Percentiles rank a stretch among this genome's conserved stretches.
phyloP scores from a whole-genome alignment of 371 early-diverging fungal species.

The Entomophthora muscae region DNA sequence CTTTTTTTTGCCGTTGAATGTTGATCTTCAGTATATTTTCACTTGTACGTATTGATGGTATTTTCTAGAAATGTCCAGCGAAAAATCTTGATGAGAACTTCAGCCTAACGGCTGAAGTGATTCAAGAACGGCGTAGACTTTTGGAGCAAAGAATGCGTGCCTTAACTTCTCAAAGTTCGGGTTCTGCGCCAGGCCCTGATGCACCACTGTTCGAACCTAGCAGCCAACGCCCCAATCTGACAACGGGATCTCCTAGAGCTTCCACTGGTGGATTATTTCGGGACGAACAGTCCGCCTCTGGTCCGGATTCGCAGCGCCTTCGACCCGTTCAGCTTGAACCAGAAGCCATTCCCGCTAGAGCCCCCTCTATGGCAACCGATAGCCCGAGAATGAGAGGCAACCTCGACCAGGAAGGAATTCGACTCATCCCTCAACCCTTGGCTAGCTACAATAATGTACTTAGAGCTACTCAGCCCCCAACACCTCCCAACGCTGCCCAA shows the following conservation, averaged over 20 bases:
- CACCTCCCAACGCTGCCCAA: no score
- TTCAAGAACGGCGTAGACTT: not conserved
- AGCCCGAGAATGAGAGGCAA: not conserved
- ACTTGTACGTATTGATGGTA: no score
- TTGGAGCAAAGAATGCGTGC: not conserved
- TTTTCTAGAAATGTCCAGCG: not conserved
- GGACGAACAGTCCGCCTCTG: not conserved
- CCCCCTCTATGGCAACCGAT: not conserved
- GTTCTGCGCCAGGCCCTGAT: not conserved
- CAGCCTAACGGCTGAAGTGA: not conserved
- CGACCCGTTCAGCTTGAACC: not conserved
- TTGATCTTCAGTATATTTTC: no score
- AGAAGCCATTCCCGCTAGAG: not conserved
- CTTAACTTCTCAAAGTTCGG: not conserved
- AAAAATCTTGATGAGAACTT: not conserved
- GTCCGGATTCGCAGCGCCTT: not conserved
- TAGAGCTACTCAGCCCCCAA: no score
- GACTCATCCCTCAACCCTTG: not conserved
- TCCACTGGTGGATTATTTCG: not conserved
- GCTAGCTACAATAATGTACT: not conserved
- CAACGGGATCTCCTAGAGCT: not conserved
- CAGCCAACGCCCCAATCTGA: not conserved
- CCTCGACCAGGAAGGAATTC: not conserved
- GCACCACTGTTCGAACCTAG: not conserved
- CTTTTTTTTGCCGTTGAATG: no score